Evolutionary conservation across 441 rosid species (phyloP).

Genomic region (Adansonia madagascariensis): DNA sequence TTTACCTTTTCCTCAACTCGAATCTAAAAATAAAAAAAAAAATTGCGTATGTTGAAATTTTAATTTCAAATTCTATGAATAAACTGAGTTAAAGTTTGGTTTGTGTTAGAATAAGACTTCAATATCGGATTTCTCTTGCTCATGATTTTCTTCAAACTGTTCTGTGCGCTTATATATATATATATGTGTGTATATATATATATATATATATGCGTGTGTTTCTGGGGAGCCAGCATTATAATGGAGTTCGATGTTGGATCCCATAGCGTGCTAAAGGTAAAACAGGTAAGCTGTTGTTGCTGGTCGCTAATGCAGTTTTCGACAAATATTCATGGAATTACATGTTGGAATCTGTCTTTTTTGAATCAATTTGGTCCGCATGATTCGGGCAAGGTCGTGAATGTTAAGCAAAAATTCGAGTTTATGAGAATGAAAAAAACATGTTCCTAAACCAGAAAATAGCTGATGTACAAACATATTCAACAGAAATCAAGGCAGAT

Average conservation of each 20-base stretch:
- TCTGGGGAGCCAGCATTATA: background rate
- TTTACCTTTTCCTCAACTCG: background rate
- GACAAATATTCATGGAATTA: too few relatives aligned
- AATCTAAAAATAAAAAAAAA: too few relatives aligned
- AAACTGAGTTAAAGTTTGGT: too few relatives aligned
- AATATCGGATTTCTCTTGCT: background rate
- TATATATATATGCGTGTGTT: background rate
- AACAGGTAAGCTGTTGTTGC: background rate
- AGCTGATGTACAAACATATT: slow-evolving; percentile 22
- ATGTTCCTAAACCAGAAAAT: too few relatives aligned
- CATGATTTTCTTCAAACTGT: background rate
- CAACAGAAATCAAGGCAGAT: slow-evolving; percentile 30
- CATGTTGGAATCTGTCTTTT: background rate
- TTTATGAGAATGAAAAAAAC: too few relatives aligned
- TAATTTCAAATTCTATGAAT: too few relatives aligned
- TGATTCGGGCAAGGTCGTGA: background rate
- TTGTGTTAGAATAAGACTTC: background rate
- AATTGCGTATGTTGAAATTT: too few relatives aligned
- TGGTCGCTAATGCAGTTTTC: too few relatives aligned
- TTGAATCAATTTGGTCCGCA: background rate
- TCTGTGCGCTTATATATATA: background rate
- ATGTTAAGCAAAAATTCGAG: too few relatives aligned
- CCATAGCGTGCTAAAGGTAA: background rate
- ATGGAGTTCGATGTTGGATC: background rate
- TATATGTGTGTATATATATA: too few relatives aligned